Conservation (phyloP, 495 filamentous ascomycete genomes). For the Umbilicaria muhlenbergii region DNA sequence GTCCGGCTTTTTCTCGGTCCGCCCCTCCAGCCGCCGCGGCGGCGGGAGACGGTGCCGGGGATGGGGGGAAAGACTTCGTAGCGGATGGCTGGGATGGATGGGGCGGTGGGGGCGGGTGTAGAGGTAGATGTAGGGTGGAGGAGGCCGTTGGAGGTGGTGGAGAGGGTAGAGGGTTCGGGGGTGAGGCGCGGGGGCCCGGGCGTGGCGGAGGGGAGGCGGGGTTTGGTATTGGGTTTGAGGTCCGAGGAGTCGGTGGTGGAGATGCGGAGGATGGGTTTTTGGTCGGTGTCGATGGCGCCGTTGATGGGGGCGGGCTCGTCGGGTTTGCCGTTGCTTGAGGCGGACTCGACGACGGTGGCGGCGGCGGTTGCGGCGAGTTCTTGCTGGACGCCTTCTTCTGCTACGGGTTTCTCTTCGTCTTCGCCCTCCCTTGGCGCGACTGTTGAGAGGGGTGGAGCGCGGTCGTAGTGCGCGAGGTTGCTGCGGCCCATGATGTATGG, state of each 20-base stretch:
- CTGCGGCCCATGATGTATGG: constrained; percentile 89
- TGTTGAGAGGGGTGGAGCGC: constrained; percentile 65
- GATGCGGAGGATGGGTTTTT: constrained; percentile 1
- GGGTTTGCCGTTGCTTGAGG: constrained; percentile 1
- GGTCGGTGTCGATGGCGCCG: constrained; percentile 9
- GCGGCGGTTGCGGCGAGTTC: constrained; percentile 13
- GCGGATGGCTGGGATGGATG: constrained; percentile 12
- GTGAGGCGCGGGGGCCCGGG: neutral
- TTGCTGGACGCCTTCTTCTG: constrained; percentile 23
- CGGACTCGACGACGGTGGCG: no score
- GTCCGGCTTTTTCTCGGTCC: constrained; percentile 7
- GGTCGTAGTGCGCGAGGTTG: constrained; percentile 71
- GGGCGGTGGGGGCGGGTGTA: neutral
- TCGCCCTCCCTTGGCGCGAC: constrained; percentile 65
- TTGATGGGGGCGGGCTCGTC: constrained; percentile 13
- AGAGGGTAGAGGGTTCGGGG: neutral
- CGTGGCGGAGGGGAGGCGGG: neutral
- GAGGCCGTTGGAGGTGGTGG: constrained; percentile 3
- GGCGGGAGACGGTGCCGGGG: constrained; percentile 11
- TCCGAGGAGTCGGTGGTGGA: constrained; percentile 5
- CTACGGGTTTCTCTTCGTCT: constrained; percentile 47
- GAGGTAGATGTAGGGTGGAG: neutral
- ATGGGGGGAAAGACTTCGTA: constrained; percentile 20
- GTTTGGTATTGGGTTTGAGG: constrained; percentile 3
- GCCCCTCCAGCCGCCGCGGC: constrained; percentile 13